phyloP scores from a whole-genome alignment of 1,284 basidiomycete genomes.

The Puccinia polysora region DNA sequence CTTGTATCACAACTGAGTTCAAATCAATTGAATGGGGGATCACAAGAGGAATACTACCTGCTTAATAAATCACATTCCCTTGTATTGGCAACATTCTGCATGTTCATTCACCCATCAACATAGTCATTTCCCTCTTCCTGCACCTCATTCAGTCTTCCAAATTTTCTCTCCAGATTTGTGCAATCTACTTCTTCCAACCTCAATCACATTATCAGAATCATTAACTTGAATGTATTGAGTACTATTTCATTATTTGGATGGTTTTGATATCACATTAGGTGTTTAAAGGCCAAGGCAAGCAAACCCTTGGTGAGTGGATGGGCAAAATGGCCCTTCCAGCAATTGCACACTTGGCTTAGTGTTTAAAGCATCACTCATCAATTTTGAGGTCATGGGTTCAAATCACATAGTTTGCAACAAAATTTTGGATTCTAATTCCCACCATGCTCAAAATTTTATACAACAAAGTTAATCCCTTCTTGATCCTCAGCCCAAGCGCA shows the following conservation, averaged over 20 bases:
- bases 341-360: too few relatives aligned
- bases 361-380: too few relatives aligned
- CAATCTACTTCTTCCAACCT: conserved; percentile 51
- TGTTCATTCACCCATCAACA: conserved; percentile 20
- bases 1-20: conserved; percentile 8
- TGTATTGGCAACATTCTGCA: conserved; percentile 10
- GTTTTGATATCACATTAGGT: conserved; percentile 76
- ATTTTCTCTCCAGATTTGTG: conserved; percentile 51
- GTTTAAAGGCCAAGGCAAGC: too few relatives aligned
- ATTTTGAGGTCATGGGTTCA: too few relatives aligned
- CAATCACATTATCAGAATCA: conserved; percentile 82
- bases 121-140: conserved; percentile 4
- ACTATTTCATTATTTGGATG: conserved; percentile 80
- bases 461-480: too few relatives aligned
- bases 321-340: too few relatives aligned
- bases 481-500: too few relatives aligned
- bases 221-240: conserved; percentile 83
- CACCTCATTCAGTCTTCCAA: conserved; percentile 26
- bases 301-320: too few relatives aligned
- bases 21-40: conserved; percentile 16
- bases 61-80: background rate
- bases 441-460: too few relatives aligned
- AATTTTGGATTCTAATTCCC: too few relatives aligned
- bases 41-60: conserved; percentile 26
- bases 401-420: too few relatives aligned